Base-by-base conservation (phyloP, 1,139 yeast genomes). In the Barnettozyma hawaiiensis region DNA sequence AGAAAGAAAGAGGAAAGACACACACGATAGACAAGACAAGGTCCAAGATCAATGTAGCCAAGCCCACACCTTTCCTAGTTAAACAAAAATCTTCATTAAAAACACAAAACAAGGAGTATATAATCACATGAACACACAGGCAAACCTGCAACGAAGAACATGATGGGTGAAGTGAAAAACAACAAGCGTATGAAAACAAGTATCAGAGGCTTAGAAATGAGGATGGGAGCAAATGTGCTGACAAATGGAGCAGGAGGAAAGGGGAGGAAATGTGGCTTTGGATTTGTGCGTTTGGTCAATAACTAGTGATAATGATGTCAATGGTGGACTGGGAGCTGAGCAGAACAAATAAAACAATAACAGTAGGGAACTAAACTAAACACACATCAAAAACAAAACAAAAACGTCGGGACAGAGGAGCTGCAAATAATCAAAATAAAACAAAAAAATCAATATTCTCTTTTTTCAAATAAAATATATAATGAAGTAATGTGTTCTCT, bases 381-480 rank as follows among this genome's bases (percentile, higher is more conserved):
- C 10, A 39, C 28, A 31, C 14, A 24, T 26, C 41, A 39, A 22
- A n/a, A 33, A 34, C 35, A 31, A 21, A 32, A 32, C 18, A 31
- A n/a, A n/a, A n/a, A n/a, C n/a, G n/a, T n/a, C 9, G 11, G 7
- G 11, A 22, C 21, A 21, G 11, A 19, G 24, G n/a, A 34, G 15
- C 38, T 18, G 31, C 11, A 36, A 8, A 22, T 7, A 18, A 5
- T n/a, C 31, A 31, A 16, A 32, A 27, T 18, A 36, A 26, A 22
- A 31, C 18, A 23, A 37, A 23, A 34, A 34, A 34, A 10, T 23
- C 28, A 34, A 23, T 23, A 21, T 22, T 23, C 29, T 23, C 29
- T 34, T 34, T 34, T 34, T 29, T n/a, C n/a, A n/a, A 34, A 24
- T 31, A 22, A 15, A 37, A 31, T 37, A 22, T 29, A 29, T 31